Evolutionary conservation across 2,329 filamentous ascomycete genomes (phyloP).

Genomic region (Talaromyces sp.): DNA sequence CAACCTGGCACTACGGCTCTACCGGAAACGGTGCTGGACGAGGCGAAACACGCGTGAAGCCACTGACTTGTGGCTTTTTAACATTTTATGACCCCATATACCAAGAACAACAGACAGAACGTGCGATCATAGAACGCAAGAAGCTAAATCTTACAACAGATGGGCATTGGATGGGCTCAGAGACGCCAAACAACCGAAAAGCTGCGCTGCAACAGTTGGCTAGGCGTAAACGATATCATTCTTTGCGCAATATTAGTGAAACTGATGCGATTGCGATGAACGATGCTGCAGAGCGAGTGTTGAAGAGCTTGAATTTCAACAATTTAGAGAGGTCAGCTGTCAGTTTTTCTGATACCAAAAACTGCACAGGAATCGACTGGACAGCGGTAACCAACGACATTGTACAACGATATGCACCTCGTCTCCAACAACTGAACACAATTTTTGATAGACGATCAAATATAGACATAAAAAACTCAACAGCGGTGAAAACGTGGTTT

Average conservation of each 20-base stretch:
- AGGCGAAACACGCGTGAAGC: constrained; percentile 43
- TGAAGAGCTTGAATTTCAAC: background rate
- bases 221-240: background rate
- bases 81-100: background rate
- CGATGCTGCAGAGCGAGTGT: background rate
- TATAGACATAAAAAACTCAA: constrained; percentile 32
- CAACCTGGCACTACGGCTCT: constrained; percentile 44
- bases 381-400: background rate
- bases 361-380: constrained; percentile 5
- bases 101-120: background rate
- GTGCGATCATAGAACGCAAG: background rate
- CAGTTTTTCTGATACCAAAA: background rate
- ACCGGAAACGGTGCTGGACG: constrained; percentile 36
- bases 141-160: background rate
- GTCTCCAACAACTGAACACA: background rate
- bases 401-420: constrained; percentile 5
- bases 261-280: background rate
- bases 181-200: background rate
- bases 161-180: background rate
- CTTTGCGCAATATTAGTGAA: background rate
- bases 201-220: background rate
- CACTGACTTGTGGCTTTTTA: constrained; percentile 44
- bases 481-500: background rate
- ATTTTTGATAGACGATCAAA: background rate
- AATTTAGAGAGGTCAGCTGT: background rate